Conservation (phyloP, 495 filamentous ascomycete species). For the Penicillium malachiteum region DNA sequence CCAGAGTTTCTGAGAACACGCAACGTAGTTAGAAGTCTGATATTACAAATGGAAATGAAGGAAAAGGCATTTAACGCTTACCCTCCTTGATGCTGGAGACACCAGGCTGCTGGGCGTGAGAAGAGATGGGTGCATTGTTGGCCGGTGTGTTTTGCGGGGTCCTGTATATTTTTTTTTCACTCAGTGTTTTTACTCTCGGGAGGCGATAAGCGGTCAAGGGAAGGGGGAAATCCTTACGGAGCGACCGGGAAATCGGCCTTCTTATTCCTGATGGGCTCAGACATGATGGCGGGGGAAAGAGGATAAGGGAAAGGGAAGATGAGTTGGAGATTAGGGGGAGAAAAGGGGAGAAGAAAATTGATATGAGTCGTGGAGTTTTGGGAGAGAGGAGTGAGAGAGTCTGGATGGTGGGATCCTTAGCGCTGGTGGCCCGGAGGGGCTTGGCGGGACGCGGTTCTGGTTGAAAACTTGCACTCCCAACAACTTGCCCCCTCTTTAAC, state of each 20-base stretch:
- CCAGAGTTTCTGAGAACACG: constrained; percentile 71
- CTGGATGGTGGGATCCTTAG: constrained; percentile 52
- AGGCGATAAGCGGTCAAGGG: constrained; percentile 17
- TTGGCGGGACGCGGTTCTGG: constrained; percentile 46
- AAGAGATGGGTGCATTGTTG: constrained; percentile 93
- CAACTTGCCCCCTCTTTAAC: constrained; percentile 20
- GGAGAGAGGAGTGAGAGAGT: constrained; percentile 25
- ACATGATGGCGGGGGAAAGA: constrained; percentile 53
- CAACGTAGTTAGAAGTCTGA: constrained; percentile 14
- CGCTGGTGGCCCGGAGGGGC: constrained; percentile 47
- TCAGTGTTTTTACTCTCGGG: constrained; percentile 22
- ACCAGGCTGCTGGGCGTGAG: constrained; percentile 92
- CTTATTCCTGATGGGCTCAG: constrained; percentile 89
- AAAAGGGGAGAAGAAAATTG: constrained; percentile 40
- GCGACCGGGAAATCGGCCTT: constrained; percentile 77
- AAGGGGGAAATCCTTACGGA: constrained; percentile 61
- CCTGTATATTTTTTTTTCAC: constrained; percentile 41
- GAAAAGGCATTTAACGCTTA: constrained; percentile 40
- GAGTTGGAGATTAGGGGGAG: constrained; percentile 21
- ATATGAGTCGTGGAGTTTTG: constrained; percentile 38
- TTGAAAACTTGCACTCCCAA: constrained; percentile 41
- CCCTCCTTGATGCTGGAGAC: constrained; percentile 97
- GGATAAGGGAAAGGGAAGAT: constrained; percentile 19
- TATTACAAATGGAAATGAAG: constrained; percentile 13
- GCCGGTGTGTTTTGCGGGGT: constrained; percentile 97